These are phyloP conservation scores for Dorcoceras hygrometricum DNA, from an alignment of 257 asterid genomes.

Conservation along the genomic window DNA sequence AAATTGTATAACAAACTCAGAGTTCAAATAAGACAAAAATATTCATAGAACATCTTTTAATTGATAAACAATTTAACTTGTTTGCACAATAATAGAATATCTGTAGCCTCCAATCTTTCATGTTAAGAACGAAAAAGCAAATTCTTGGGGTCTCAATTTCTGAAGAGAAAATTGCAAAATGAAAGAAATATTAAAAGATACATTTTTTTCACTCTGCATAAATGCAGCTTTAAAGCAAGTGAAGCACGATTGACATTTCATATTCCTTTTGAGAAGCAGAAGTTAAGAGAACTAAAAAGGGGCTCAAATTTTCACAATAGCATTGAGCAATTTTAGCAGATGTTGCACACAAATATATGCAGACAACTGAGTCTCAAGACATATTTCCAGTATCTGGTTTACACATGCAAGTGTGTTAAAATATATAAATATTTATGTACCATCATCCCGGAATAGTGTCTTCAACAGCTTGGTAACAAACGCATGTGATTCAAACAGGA, in stretches of 20 bases:
- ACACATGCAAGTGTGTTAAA: neutral
- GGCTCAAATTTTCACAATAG: neutral
- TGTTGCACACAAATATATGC: neutral
- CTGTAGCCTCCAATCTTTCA: constrained; percentile 13
- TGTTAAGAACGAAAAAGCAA: constrained; percentile 12
- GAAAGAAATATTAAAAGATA: neutral
- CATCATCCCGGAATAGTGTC: too few species aligned
- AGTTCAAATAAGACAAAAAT: neutral
- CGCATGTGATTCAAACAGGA: constrained; percentile 4
- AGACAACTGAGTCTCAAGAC: neutral
- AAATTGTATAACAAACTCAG: constrained; percentile 4
- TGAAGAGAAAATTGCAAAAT: neutral
- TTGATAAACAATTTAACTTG: constrained; percentile 15
- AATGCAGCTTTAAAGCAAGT: constrained; percentile 18
- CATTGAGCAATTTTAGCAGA: neutral
- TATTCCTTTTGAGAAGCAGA: neutral
- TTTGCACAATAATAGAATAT: neutral
- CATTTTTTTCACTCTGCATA: neutral
- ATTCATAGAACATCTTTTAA: neutral
- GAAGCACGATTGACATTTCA: constrained; percentile 18
- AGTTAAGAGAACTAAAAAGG: constrained; percentile 12
- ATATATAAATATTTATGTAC: constrained; percentile 10
- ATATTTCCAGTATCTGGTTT: neutral
- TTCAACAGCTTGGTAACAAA: neutral
- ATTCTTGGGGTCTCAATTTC: constrained; percentile 3